Percentiles rank a stretch among this genome's conserved stretches.
phyloP scores from a whole-genome alignment of 768 basidiomycete species.

The Leccinum rimulosum region DNA sequence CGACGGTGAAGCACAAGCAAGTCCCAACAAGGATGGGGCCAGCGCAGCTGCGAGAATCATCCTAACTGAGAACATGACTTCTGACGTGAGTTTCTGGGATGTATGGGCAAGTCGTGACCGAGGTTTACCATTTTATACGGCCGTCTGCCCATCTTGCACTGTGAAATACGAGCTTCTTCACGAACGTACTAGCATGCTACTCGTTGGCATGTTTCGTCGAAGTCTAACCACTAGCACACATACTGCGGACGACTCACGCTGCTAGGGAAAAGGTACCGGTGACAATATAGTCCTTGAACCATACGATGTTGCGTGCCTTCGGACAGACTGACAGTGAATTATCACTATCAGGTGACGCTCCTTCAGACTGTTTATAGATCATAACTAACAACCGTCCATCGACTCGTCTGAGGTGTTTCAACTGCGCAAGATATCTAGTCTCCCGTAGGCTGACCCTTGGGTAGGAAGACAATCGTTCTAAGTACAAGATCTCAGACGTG shows the following conservation, averaged over 20 bases:
- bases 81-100: background rate
- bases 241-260: background rate
- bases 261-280: background rate
- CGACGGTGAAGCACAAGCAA: constrained; percentile 1
- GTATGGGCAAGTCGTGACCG: background rate
- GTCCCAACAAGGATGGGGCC: background rate
- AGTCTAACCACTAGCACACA: background rate
- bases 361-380: no score
- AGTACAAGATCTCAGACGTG: no score
- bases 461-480: no score
- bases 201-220: background rate
- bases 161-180: background rate
- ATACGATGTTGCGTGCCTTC: background rate
- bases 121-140: background rate
- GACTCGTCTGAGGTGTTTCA: no score
- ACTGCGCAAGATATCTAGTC: background rate
- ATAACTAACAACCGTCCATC: no score
- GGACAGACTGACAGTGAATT: no score
- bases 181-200: background rate
- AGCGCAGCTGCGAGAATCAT: background rate
- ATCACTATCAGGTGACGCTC: no score
- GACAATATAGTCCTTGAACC: background rate
- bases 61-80: background rate
- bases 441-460: no score
- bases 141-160: background rate